Conservation (phyloP, 345 rosid species). For the Populus pruinosa region DNA sequence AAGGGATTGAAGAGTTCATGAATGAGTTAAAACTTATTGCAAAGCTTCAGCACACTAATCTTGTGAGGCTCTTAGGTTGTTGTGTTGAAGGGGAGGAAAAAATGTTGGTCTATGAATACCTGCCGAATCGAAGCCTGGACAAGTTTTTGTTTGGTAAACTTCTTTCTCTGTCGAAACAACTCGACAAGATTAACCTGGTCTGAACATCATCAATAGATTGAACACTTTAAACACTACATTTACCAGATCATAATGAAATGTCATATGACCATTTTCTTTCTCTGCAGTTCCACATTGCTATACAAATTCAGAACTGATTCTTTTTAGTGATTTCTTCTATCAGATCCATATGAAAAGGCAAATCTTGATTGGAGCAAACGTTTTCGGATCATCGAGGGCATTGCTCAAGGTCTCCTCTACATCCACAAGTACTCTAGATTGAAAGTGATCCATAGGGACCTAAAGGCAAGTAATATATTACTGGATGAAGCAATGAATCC, state of each 20-base stretch:
- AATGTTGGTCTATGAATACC: slow-evolving; percentile 20
- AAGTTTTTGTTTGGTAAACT: slow-evolving; percentile 17
- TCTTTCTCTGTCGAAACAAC: not conserved
- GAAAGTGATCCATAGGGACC: no score
- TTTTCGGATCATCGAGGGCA: no score
- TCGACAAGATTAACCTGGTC: not conserved
- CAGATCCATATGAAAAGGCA: no score
- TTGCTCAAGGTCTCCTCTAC: no score
- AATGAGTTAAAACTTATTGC: slow-evolving; percentile 17
- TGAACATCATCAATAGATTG: no score
- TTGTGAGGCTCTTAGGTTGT: slow-evolving; percentile 21
- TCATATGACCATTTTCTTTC: not conserved
- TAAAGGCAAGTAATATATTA: no score
- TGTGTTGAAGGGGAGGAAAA: slow-evolving; percentile 16
- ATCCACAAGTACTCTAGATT: no score
- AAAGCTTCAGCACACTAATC: slow-evolving; percentile 26
- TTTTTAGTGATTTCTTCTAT: not conserved
- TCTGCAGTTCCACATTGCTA: not conserved
- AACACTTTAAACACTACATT: not conserved
- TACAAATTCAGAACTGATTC: not conserved
- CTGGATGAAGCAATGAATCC: no score
- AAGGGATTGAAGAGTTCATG: slow-evolving; percentile 17
- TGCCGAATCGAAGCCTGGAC: slow-evolving; percentile 25
- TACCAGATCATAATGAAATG: not conserved
- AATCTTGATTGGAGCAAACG: no score